A percentile compares a stretch with the other conserved stretches of the same genome.
Conservation (phyloP, 768 basidiomycete species). For the Lyophyllum shimeji region DNA sequence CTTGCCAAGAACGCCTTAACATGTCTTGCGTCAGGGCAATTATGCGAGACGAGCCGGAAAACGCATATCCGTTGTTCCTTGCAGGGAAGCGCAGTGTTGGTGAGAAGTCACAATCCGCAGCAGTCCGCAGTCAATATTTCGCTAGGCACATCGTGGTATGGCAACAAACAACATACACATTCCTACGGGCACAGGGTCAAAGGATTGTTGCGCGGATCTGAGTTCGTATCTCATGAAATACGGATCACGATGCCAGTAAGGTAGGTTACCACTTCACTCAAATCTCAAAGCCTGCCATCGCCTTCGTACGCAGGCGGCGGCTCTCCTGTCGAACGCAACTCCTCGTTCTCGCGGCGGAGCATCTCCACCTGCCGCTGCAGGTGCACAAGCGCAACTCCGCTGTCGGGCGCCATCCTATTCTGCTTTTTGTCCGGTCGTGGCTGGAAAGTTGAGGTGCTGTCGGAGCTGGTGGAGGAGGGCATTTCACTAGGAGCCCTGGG, state of each 20-base stretch:
- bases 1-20: no score
- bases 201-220: no score
- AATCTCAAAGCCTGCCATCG: conserved; percentile 3
- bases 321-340: conserved; percentile 3
- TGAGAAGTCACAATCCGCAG: not conserved
- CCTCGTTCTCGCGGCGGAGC: conserved; percentile 11
- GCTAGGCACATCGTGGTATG: not conserved
- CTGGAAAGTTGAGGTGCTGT: no score
- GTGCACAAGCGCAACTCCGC: not conserved
- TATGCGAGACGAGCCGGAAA: no score
- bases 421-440: no score
- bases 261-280: not conserved
- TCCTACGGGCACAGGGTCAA: no score
- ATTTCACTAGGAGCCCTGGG: not conserved
- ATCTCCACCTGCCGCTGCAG: conserved; percentile 10
- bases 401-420: no score
- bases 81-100: not conserved
- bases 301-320: conserved; percentile 12
- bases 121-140: not conserved
- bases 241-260: not conserved
- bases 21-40: no score
- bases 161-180: no score
- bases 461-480: not conserved
- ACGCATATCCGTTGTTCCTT: not conserved
- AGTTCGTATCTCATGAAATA: no score